Percentiles rank a stretch among this genome's conserved stretches.
These are phyloP conservation scores for Tremellales sp. DNA, from an alignment of 1,284 basidiomycete species.

Conservation along the genomic window DNA sequence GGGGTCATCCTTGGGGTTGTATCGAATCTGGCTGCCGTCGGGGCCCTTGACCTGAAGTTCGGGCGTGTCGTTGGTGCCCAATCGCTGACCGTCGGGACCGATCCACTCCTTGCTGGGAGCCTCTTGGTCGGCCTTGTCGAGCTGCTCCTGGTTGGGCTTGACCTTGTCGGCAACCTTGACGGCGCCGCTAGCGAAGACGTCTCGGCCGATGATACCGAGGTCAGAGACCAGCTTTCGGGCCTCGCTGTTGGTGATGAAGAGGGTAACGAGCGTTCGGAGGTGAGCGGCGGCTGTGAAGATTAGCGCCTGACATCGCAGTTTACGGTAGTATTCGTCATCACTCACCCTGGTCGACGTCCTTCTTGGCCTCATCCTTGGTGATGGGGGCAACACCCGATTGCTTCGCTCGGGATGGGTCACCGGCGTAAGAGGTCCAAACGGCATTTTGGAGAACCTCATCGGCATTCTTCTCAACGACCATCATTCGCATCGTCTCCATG, in stretches of 20 bases:
- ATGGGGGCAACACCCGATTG: slow-evolving; percentile 53
- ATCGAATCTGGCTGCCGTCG: slow-evolving; percentile 46
- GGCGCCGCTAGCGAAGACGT: slow-evolving; percentile 74
- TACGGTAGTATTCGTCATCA: neutral
- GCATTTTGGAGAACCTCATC: slow-evolving; percentile 88
- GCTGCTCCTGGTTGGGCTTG: slow-evolving; percentile 62
- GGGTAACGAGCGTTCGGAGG: slow-evolving; percentile 74
- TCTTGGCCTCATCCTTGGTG: slow-evolving; percentile 56
- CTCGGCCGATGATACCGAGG: slow-evolving; percentile 75
- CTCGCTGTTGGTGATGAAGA: slow-evolving; percentile 86
- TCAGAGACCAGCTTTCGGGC: slow-evolving; percentile 82
- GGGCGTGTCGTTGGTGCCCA: slow-evolving; percentile 48
- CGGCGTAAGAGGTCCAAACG: slow-evolving; percentile 64
- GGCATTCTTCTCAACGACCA: slow-evolving; percentile 75
- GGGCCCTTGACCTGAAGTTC: slow-evolving; percentile 44
- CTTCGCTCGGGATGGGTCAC: slow-evolving; percentile 53
- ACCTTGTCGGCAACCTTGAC: slow-evolving; percentile 68
- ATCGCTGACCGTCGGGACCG: slow-evolving; percentile 47
- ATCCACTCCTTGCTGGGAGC: slow-evolving; percentile 60
- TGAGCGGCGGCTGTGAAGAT: slow-evolving; percentile 65
- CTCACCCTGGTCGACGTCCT: slow-evolving; percentile 61
- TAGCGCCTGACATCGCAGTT: neutral
- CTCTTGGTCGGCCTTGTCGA: slow-evolving; percentile 66
- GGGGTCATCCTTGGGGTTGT: slow-evolving; percentile 49
- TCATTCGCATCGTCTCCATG: slow-evolving; percentile 52